These are phyloP conservation scores for Protoeuglena noctilucae DNA, from an alignment of 139 green algal genomes.

Conservation along the genomic window DNA sequence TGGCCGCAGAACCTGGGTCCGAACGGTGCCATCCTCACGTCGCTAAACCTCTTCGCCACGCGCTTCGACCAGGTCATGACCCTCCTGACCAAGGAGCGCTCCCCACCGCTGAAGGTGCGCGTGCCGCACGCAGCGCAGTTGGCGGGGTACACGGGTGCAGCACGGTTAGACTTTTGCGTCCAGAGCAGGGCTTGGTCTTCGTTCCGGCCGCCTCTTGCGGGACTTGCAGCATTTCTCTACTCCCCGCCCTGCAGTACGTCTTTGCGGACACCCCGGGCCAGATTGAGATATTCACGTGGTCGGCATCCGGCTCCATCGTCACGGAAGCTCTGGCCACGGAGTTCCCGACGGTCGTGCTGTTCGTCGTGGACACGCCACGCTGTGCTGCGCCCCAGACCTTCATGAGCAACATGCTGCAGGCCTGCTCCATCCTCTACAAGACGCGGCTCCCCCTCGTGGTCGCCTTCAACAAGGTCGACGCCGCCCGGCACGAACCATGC, in stretches of 20 bases:
- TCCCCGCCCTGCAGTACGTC: no score
- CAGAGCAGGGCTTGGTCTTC: no score
- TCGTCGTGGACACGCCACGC: slow-evolving; percentile 84
- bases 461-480: slow-evolving; percentile 93
- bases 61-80: slow-evolving; percentile 89
- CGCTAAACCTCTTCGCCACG: slow-evolving; percentile 94
- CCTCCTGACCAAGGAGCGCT: slow-evolving; percentile 56
- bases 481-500: slow-evolving; percentile 64
- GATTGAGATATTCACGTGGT: slow-evolving; percentile 99
- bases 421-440: slow-evolving; percentile 93
- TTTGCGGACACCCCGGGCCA: slow-evolving; percentile 91
- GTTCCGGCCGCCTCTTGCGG: no score
- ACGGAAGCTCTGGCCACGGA: slow-evolving; percentile 77
- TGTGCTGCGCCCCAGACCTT: slow-evolving; percentile 72
- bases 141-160: no score
- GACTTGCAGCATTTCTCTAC: background rate
- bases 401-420: slow-evolving; percentile 97
- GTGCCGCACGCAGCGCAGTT: no score
- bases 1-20: slow-evolving; percentile 83
- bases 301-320: slow-evolving; percentile 72
- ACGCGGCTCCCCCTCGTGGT: slow-evolving; percentile 81
- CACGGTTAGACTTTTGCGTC: no score
- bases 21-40: slow-evolving; percentile 93
- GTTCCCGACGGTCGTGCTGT: slow-evolving; percentile 77
- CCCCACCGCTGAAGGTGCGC: slow-evolving; percentile 55